These are phyloP conservation scores for Tricholoma sp. DNA, from an alignment of 768 basidiomycete species.

Conservation along the genomic window DNA sequence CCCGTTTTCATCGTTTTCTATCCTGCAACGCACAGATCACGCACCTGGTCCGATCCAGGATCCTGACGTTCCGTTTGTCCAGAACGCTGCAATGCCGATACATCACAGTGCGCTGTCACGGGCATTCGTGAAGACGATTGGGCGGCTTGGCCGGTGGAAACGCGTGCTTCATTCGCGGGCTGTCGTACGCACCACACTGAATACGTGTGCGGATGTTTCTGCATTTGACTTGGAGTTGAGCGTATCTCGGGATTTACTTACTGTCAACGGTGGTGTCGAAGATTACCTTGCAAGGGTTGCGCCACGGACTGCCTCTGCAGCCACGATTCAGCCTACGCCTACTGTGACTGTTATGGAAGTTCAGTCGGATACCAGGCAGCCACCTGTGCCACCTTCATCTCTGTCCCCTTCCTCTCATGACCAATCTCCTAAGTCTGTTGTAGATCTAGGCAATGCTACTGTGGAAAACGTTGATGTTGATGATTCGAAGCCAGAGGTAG, in stretches of 20 bases:
- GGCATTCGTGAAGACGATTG: conserved; percentile 76
- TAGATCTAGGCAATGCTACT: neutral
- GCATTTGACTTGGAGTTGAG: conserved; percentile 67
- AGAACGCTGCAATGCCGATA: conserved; percentile 43
- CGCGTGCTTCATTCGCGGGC: conserved; percentile 59
- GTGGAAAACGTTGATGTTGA: neutral
- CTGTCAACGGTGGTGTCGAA: conserved; percentile 59
- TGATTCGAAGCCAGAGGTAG: neutral
- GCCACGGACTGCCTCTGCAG: conserved; percentile 6
- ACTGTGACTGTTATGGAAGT: neutral
- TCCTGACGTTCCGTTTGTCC: conserved; percentile 26
- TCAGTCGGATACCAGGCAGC: neutral
- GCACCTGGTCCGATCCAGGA: conserved; percentile 26
- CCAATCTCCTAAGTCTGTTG: neutral
- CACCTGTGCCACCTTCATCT: neutral
- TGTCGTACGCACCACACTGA: conserved; percentile 23
- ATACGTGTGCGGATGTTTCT: conserved; percentile 46
- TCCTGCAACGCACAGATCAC: conserved; percentile 58
- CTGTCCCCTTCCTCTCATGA: neutral
- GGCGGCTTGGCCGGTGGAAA: conserved; percentile 77
- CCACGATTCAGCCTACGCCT: neutral
- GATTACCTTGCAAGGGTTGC: conserved; percentile 59
- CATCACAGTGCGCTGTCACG: conserved; percentile 66
- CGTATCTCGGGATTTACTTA: conserved; percentile 55
- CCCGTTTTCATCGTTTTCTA: conserved; percentile 51